Evolutionary conservation across 148 eudicot species (phyloP), one percentile per base, ranked within the genome.

Genomic region (Diospyros lotus): DNA sequence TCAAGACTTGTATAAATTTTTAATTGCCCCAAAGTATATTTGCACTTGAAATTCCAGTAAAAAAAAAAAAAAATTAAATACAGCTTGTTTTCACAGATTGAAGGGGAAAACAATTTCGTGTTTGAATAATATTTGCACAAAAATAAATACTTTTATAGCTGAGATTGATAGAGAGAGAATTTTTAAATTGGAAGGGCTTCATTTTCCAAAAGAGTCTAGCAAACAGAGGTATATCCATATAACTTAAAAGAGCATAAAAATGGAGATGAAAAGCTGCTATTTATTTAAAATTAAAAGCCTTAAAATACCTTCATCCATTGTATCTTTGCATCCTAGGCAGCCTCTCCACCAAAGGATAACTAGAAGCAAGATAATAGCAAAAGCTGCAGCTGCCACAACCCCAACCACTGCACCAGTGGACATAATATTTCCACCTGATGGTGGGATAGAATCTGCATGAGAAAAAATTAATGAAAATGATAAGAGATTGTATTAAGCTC

Each of bases 281-380:
- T 15, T 55, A 28, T 1, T 6, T 9, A 43, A 7, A 10, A 59
- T 58, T 43, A 42, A 42, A 46, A 5, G 9, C 5, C 68, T 10
- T 13, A 1, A 12, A 53, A 42, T 66, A 83, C 86, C 86, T 53
- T 56, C 52, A 12, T 73, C 76, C 61, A 56, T 41, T 62, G 76
- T 40, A 17, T 64, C 64, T 69, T 73, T 76, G 12, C 52, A 62
- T 51, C 28, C 59, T 10, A 69, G n/a, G 18, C 56, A 79, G n/a
- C 80, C 69, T 58, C 39, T 68, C 82, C 82, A 73, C 78, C 85
- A 83, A 76, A 76, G 55, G 43, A 76, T 52, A 41, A 72, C 78
- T 12, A 79, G 59, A 73, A 83, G 64, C 58, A 83, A n/a, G 55
- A 79, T 18, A 44, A 73, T 50, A 6, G 39, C 28, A 18, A 66